These are phyloP conservation scores for Chrysanthemum seticuspe DNA, from an alignment of 129 eudicot genomes.

Conservation along the genomic window DNA sequence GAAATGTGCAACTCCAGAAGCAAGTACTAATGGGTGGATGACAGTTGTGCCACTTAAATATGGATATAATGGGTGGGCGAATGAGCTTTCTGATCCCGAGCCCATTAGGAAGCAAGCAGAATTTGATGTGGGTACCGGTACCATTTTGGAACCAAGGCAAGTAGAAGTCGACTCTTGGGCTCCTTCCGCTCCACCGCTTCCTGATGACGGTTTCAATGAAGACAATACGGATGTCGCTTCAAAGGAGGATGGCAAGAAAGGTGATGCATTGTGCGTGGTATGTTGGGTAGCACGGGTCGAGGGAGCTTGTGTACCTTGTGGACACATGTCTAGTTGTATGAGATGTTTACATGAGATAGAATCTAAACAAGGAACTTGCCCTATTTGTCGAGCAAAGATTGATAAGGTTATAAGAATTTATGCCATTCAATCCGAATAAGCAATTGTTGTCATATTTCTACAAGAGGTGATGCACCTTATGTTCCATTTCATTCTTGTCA, in stretches of 20 bases:
- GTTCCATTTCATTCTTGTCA: too few species aligned
- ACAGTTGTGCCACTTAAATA: neutral
- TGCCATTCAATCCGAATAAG: slow-evolving; percentile 19
- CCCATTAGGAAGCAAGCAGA: slow-evolving; percentile 20
- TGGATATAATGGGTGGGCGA: slow-evolving; percentile 26
- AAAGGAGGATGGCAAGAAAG: neutral
- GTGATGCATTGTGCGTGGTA: slow-evolving; percentile 35
- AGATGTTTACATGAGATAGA: slow-evolving; percentile 39
- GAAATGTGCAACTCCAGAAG: slow-evolving; percentile 1
- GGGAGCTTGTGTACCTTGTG: slow-evolving; percentile 59
- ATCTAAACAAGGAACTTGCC: slow-evolving; percentile 43
- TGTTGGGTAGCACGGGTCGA: slow-evolving; percentile 52
- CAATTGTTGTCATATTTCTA: neutral
- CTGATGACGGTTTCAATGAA: slow-evolving; percentile 18
- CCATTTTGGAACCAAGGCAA: slow-evolving; percentile 13
- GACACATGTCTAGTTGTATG: slow-evolving; percentile 59
- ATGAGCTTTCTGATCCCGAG: slow-evolving; percentile 17
- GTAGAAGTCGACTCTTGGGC: slow-evolving; percentile 13
- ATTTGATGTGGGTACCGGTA: slow-evolving; percentile 17
- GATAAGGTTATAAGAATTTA: slow-evolving; percentile 42
- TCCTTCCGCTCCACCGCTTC: slow-evolving; percentile 53
- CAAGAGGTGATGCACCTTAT: too few species aligned
- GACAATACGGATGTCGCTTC: slow-evolving; percentile 3
- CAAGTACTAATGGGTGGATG: slow-evolving; percentile 22
- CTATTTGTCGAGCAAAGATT: slow-evolving; percentile 47